Base-by-base conservation (phyloP, 2,329 filamentous ascomycete genomes). In the Leptographium procerum region DNA sequence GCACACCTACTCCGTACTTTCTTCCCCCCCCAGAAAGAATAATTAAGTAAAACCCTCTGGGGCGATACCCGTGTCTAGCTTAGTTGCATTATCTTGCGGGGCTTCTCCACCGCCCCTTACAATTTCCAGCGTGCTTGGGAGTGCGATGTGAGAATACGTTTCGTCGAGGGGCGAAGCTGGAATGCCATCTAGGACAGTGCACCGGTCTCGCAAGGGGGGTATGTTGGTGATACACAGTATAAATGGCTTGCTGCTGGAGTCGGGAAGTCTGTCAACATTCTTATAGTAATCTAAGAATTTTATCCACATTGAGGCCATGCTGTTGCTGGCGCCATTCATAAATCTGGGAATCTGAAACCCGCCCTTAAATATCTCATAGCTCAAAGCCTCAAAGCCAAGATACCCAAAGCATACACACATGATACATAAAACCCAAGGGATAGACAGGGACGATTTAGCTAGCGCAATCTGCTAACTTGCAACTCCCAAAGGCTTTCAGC, bases 81-180 rank as follows among this genome's bases (percentile, higher is more conserved):
- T 57, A 61, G 59, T 53, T 48, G 45, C 57, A 56, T 58, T 58
- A 22, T 48, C 34, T 55, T 40, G 52, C 57, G 55, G 57, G 47
- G 61, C 54, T 57, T 53, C 34, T 48, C 56, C 40, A 40, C 47
- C 54, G 40, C 59, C 57, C 55, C 61, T 58, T 61, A 43, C 43
- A 61, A 62, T 62, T 62, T 61, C 61, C 55, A 56, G 47, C 31
- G n/a, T n/a, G 40, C 36, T 24, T 57, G 34, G 16, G 29, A 13
- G 26, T 31, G n/a, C n/a, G n/a, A n/a, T 34, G 45, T 54, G 31
- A 56, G 50, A 52, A 52, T 26, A 50, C 24, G 47, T 50, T 26
- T 50, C 47, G 47, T 26, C 47, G 47, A 50, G 10, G 47, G 40
- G 3, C 40, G n/a, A 43, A 22, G 40, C 36, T 16, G 36, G 3